These are phyloP conservation scores for Verticillium nubilum DNA, from an alignment of 2,329 filamentous ascomycete genomes.

Conservation along the genomic window DNA sequence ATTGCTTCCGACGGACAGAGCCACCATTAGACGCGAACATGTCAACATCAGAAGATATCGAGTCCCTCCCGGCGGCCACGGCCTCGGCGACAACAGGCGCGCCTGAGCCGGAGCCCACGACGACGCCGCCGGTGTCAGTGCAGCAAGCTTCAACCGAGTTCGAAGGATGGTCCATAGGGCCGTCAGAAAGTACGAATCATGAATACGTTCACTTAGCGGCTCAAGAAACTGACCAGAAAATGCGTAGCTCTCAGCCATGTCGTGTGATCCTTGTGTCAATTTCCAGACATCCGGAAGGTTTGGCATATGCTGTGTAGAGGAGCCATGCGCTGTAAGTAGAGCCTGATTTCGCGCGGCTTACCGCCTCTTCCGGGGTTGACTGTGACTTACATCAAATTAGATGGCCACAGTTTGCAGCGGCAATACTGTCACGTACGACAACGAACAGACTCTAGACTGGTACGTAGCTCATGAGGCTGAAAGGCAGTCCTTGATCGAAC, in stretches of 20 bases:
- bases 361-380: not conserved
- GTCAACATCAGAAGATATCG: not conserved
- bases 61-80: not conserved
- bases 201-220: not conserved
- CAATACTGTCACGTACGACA: not conserved
- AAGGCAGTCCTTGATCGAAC: not conserved
- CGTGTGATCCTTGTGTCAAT: not conserved
- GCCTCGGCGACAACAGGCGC: not conserved
- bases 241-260: not conserved
- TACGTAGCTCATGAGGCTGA: not conserved
- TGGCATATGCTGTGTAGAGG: not conserved
- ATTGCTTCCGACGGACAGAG: not conserved
- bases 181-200: not conserved
- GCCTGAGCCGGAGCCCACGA: not conserved
- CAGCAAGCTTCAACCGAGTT: not conserved
- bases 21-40: not conserved
- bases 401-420: not conserved
- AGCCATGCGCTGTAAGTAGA: not conserved
- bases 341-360: not conserved
- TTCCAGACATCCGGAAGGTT: not conserved
- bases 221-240: not conserved
- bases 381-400: not conserved
- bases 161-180: not conserved
- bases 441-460: not conserved
- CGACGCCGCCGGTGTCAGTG: not conserved